Evolutionary conservation across 1,284 basidiomycete species (phyloP).

Genomic region (Pseudozyma hubeiensis): DNA sequence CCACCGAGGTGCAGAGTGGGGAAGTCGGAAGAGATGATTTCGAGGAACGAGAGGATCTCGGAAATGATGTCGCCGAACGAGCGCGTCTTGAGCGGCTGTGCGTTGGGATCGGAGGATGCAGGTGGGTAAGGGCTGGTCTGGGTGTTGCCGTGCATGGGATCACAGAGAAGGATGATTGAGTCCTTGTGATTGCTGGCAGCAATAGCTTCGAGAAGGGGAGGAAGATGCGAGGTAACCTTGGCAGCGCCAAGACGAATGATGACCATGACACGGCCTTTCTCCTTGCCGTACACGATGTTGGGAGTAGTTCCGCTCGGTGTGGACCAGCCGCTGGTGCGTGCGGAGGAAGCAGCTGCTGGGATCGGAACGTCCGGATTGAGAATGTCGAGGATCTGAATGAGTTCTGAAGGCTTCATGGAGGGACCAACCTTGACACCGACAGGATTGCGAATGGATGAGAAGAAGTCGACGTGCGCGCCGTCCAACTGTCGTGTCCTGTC

Average conservation of each 20-base stretch:
- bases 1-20: conserved; percentile 82
- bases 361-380: conserved; percentile 76
- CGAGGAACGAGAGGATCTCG: conserved; percentile 84
- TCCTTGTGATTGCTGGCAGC: conserved; percentile 77
- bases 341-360: conserved; percentile 13
- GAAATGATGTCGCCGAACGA: conserved; percentile 90
- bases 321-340: conserved; percentile 22
- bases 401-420: conserved; percentile 81
- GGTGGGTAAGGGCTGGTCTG: conserved; percentile 58
- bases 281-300: conserved; percentile 69
- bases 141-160: conserved; percentile 93
- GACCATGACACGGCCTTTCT: conserved; percentile 85
- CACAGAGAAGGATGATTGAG: conserved; percentile 91
- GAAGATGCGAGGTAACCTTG: conserved; percentile 78
- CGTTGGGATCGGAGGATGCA: conserved; percentile 51
- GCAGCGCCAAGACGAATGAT: conserved; percentile 92
- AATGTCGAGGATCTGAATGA: conserved; percentile 82
- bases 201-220: conserved; percentile 86
- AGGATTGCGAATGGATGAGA: conserved; percentile 89
- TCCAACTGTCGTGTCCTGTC: conserved; percentile 93
- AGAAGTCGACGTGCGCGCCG: conserved; percentile 87
- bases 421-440: conserved; percentile 98
- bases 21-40: conserved; percentile 72
- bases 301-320: conserved; percentile 19
- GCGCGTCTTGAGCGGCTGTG: conserved; percentile 74